A percentile compares a stretch with the other conserved stretches of the same genome.
These are phyloP conservation scores for Myxozyma geophila DNA, from an alignment of 805 yeast genomes.

Conservation along the genomic window DNA sequence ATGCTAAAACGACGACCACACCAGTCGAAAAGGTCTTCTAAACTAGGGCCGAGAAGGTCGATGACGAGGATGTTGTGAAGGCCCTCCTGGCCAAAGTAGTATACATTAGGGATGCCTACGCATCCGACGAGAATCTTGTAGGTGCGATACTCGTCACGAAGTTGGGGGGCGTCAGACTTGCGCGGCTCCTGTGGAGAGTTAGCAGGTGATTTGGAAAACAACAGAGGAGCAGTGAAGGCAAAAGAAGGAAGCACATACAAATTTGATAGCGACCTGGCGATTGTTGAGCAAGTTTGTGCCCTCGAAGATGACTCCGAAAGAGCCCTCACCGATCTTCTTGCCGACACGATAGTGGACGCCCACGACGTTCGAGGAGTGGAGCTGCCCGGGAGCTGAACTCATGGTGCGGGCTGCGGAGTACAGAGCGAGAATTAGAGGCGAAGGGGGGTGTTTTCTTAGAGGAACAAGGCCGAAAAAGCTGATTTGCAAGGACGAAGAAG, in stretches of 20 bases:
- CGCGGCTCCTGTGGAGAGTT: conserved; percentile 62
- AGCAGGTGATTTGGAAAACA: neutral
- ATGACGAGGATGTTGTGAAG: conserved; percentile 93
- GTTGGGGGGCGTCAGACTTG: conserved; percentile 95
- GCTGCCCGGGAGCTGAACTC: conserved; percentile 36
- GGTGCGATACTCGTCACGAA: conserved; percentile 95
- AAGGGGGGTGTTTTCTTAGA: neutral
- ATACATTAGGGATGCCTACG: conserved; percentile 91
- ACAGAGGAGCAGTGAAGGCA: neutral
- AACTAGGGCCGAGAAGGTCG: conserved; percentile 91
- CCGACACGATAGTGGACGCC: conserved; percentile 97
- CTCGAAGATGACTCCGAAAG: conserved; percentile 96
- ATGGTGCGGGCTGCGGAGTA: conserved; percentile 23
- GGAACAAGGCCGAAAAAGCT: neutral
- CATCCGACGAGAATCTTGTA: conserved; percentile 83
- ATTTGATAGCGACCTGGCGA: conserved; percentile 93
- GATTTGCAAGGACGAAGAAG: conserved; percentile 5
- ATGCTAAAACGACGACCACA: conserved; percentile 88
- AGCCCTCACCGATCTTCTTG: conserved; percentile 97
- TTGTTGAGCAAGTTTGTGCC: conserved; percentile 92
- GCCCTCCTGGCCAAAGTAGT: conserved; percentile 98
- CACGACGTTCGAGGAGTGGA: conserved; percentile 64
- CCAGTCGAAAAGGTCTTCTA: conserved; percentile 98
- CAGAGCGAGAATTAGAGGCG: conserved; percentile 8
- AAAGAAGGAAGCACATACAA: conserved; percentile 49